Percentiles rank a stretch among this genome's conserved stretches.
These are phyloP conservation scores for Trametes cingulata DNA, from an alignment of 768 basidiomycete species.

Conservation along the genomic window DNA sequence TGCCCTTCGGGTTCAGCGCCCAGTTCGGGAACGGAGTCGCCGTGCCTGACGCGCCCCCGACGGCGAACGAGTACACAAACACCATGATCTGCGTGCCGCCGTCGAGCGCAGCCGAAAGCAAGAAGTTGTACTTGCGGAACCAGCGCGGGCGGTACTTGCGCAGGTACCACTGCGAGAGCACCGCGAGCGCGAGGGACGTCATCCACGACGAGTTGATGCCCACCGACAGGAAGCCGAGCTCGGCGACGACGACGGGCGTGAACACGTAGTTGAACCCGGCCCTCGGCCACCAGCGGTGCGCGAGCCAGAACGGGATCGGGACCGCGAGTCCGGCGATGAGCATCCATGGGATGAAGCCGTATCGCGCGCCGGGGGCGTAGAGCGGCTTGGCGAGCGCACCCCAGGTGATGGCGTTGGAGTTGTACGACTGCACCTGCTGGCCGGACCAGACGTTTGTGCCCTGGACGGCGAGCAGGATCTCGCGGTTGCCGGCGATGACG, in stretches of 20 bases:
- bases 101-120: slow-evolving; percentile 52
- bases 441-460: slow-evolving; percentile 53
- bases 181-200: slow-evolving; percentile 42
- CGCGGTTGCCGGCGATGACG: slow-evolving; percentile 38
- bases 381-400: slow-evolving; percentile 52
- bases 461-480: slow-evolving; percentile 49
- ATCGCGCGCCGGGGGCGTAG: slow-evolving; percentile 47
- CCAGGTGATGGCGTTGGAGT: slow-evolving; percentile 55
- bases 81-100: slow-evolving; percentile 50
- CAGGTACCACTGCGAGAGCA: slow-evolving; percentile 48
- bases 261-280: slow-evolving; percentile 45
- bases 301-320: slow-evolving; percentile 54
- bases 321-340: slow-evolving; percentile 50
- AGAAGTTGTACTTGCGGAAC: slow-evolving; percentile 55
- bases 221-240: slow-evolving; percentile 49
- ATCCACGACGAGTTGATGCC: slow-evolving; percentile 57
- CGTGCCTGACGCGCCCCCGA: slow-evolving; percentile 26
- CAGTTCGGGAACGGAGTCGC: slow-evolving; percentile 24
- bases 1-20: slow-evolving; percentile 29
- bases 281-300: slow-evolving; percentile 47
- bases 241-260: slow-evolving; percentile 49
- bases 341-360: slow-evolving; percentile 48
- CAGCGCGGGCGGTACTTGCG: slow-evolving; percentile 44
- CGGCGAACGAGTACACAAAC: slow-evolving; percentile 33
- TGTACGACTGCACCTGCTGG: slow-evolving; percentile 51